phyloP scores from a whole-genome alignment of 257 asterid species.

The Henckelia pumila region DNA sequence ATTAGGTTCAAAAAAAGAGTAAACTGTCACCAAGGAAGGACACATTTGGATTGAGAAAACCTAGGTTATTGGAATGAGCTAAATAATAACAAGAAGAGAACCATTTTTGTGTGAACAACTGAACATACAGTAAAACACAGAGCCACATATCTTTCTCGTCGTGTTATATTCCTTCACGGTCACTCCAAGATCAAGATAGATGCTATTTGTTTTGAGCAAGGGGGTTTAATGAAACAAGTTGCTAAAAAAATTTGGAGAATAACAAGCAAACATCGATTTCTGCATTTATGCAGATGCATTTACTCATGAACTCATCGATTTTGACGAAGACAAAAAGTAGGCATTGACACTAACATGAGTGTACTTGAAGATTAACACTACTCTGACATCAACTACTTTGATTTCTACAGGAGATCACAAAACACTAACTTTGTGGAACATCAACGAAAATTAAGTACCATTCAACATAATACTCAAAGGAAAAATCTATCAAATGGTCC shows the following conservation, averaged over 20 bases:
- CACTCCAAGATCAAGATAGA: neutral
- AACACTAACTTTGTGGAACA: constrained; percentile 13
- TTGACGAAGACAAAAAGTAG: neutral
- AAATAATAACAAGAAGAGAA: constrained; percentile 11
- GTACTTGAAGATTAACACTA: constrained; percentile 14
- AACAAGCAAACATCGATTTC: constrained; percentile 1
- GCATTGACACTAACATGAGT: constrained; percentile 8
- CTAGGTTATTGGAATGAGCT: constrained; percentile 18
- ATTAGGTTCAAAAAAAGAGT: constrained; percentile 19
- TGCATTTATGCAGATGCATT: constrained; percentile 7
- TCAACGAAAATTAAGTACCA: neutral
- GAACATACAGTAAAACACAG: neutral
- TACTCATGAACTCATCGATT: constrained; percentile 4
- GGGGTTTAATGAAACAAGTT: constrained; percentile 5
- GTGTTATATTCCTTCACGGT: constrained; percentile 3
- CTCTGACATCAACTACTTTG: constrained; percentile 9
- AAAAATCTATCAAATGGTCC: constrained; percentile 12
- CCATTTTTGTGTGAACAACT: neutral
- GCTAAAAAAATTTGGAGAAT: constrained; percentile 3
- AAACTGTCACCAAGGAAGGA: constrained; percentile 10
- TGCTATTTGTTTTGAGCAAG: constrained; percentile 3
- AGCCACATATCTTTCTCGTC: neutral
- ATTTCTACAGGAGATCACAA: constrained; percentile 14
- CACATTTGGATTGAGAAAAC: constrained; percentile 14
- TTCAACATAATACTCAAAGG: neutral